phyloP scores from a whole-genome alignment of 1,284 basidiomycete species.

The Melampsora americana region DNA sequence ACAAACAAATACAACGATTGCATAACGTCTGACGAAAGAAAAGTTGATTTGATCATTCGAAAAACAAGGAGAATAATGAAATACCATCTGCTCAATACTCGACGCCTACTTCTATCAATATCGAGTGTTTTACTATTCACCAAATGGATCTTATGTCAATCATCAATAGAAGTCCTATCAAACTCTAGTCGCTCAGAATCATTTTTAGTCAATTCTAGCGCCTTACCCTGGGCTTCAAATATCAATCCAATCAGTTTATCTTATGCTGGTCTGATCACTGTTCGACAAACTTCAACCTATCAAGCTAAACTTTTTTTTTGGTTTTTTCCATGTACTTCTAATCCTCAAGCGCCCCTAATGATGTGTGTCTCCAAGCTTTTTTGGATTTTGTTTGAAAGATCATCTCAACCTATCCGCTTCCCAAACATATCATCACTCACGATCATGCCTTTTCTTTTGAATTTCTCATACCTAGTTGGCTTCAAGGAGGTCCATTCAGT shows the following conservation, averaged over 20 bases:
- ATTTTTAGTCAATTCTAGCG: not conserved
- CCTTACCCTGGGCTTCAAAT: not conserved
- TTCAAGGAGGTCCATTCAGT: conserved; percentile 9
- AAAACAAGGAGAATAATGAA: too few species aligned
- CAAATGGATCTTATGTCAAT: too few species aligned
- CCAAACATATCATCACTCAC: not conserved
- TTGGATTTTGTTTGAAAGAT: not conserved
- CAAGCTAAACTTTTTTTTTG: conserved; percentile 15
- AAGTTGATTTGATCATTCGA: too few species aligned
- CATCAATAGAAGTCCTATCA: too few species aligned
- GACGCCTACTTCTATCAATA: too few species aligned
- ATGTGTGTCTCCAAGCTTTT: not conserved
- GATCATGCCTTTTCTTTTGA: not conserved
- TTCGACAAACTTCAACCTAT: not conserved
- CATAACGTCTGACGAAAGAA: too few species aligned
- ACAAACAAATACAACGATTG: too few species aligned
- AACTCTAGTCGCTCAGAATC: not conserved
- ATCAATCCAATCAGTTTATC: not conserved
- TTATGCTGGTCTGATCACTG: conserved; percentile 13
- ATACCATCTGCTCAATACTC: too few species aligned
- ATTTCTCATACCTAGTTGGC: conserved; percentile 9
- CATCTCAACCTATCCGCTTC: not conserved
- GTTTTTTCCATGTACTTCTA: conserved; percentile 3
- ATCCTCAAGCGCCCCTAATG: conserved; percentile 2
- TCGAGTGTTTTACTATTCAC: too few species aligned